Percentiles rank a stretch among this genome's conserved stretches.
These are phyloP conservation scores for Kappamyces sp. DNA, from an alignment of 192 early-diverging fungal genomes.

Conservation along the genomic window DNA sequence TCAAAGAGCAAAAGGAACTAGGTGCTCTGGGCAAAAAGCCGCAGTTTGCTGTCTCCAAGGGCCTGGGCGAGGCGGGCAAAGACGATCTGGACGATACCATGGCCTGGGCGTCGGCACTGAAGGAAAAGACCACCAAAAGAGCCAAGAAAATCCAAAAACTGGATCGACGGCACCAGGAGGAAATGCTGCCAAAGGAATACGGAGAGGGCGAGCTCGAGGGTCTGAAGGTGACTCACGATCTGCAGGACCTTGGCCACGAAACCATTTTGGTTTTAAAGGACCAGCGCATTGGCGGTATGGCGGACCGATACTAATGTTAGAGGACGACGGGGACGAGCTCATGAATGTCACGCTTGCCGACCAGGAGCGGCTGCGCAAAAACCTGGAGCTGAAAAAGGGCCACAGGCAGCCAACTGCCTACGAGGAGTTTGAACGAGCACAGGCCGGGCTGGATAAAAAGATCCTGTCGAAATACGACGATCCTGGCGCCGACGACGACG, in stretches of 20 bases:
- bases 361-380: constrained; percentile 57
- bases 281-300: constrained; percentile 58
- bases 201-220: constrained; percentile 60
- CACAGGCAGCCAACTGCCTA: constrained; percentile 61
- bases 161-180: constrained; percentile 39
- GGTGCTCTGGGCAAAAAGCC: constrained; percentile 47
- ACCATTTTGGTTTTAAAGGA: constrained; percentile 85
- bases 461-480: constrained; percentile 78
- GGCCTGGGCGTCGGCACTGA: constrained; percentile 63
- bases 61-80: constrained; percentile 54
- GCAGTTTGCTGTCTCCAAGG: constrained; percentile 40
- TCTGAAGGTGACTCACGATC: constrained; percentile 64
- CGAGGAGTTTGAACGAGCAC: constrained; percentile 60
- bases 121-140: constrained; percentile 44
- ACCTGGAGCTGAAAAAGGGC: constrained; percentile 68
- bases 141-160: constrained; percentile 33
- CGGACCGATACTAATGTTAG: constrained; percentile 9
- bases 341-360: constrained; percentile 66
- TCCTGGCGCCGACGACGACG: constrained; percentile 34
- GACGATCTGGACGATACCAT: constrained; percentile 47
- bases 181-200: constrained; percentile 25
- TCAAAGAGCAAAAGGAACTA: constrained; percentile 47
- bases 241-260: constrained; percentile 67
- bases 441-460: constrained; percentile 40
- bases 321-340: constrained; percentile 68